These are phyloP conservation scores for Phytophthora citrophthora DNA, from an alignment of 352 stramenopile species.

Conservation along the genomic window DNA sequence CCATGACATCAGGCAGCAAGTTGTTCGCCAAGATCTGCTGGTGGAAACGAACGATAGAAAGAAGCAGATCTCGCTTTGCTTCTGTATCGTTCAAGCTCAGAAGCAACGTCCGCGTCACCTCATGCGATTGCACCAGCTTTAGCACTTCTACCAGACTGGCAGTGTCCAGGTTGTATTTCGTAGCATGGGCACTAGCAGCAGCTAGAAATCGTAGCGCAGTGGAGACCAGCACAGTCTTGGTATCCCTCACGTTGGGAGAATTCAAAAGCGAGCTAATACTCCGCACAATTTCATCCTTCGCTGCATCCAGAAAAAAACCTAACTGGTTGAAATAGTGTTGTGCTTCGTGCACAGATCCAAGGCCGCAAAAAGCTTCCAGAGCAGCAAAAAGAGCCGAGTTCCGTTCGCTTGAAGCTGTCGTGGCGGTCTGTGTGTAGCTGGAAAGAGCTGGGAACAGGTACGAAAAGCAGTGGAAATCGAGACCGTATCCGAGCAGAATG, in stretches of 20 bases:
- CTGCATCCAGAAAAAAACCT: slow-evolving; percentile 53
- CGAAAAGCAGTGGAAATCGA: slow-evolving; percentile 75
- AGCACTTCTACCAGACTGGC: slow-evolving; percentile 37
- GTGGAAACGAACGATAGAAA: slow-evolving; percentile 42
- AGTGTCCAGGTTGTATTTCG: slow-evolving; percentile 66
- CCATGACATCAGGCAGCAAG: slow-evolving; percentile 54
- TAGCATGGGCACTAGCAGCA: slow-evolving; percentile 35
- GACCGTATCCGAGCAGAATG: slow-evolving; percentile 61
- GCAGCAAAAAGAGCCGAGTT: slow-evolving; percentile 52
- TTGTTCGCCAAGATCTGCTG: slow-evolving; percentile 31
- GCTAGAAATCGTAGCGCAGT: slow-evolving; percentile 62
- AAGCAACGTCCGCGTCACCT: slow-evolving; percentile 19
- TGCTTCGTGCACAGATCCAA: slow-evolving; percentile 52
- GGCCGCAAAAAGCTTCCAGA: slow-evolving; percentile 54
- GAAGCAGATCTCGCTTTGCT: slow-evolving; percentile 37
- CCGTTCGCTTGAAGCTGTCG: slow-evolving; percentile 4
- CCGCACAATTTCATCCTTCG: slow-evolving; percentile 30
- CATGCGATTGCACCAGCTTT: slow-evolving; percentile 32
- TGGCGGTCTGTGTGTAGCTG: slow-evolving; percentile 33
- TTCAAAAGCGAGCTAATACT: slow-evolving; percentile 10
- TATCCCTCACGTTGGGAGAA: neutral
- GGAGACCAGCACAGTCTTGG: slow-evolving; percentile 25
- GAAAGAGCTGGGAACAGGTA: slow-evolving; percentile 71
- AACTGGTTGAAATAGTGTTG: slow-evolving; percentile 74
- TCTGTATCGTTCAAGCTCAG: slow-evolving; percentile 14